phyloP scores from a whole-genome alignment of 306 rosid genomes.

The Comarum palustre region DNA sequence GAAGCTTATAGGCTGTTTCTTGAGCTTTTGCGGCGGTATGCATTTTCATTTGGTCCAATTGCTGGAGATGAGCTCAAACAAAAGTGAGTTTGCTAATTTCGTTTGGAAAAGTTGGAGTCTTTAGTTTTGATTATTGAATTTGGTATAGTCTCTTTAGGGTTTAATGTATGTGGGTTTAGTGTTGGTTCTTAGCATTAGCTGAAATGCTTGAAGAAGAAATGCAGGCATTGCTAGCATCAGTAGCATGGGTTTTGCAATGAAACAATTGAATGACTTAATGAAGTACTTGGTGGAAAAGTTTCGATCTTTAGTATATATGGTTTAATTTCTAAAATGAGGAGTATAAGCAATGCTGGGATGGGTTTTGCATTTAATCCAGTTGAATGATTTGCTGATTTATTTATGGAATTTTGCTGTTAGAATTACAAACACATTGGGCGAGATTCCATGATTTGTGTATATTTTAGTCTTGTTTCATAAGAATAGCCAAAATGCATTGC shows the following conservation, averaged over 20 bases:
- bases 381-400: background rate
- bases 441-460: background rate
- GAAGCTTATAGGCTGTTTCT: slow-evolving; percentile 55
- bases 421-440: background rate
- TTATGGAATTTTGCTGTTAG: background rate
- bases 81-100: slow-evolving; percentile 32
- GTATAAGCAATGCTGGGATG: background rate
- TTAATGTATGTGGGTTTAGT: background rate
- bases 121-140: background rate
- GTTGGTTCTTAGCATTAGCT: background rate
- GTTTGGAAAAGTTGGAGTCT: background rate
- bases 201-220: background rate
- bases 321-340: background rate
- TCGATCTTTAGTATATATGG: background rate
- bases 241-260: background rate
- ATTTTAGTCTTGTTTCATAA: background rate
- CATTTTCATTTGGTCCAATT: slow-evolving; percentile 41
- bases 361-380: background rate
- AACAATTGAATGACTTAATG: slow-evolving; percentile 15
- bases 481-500: background rate
- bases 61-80: slow-evolving; percentile 13
- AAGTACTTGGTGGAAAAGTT: background rate
- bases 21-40: slow-evolving; percentile 50
- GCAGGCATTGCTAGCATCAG: background rate
- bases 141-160: background rate